phyloP scores from a whole-genome alignment of 2,329 filamentous ascomycete genomes.

The Penicillium decumbens region DNA sequence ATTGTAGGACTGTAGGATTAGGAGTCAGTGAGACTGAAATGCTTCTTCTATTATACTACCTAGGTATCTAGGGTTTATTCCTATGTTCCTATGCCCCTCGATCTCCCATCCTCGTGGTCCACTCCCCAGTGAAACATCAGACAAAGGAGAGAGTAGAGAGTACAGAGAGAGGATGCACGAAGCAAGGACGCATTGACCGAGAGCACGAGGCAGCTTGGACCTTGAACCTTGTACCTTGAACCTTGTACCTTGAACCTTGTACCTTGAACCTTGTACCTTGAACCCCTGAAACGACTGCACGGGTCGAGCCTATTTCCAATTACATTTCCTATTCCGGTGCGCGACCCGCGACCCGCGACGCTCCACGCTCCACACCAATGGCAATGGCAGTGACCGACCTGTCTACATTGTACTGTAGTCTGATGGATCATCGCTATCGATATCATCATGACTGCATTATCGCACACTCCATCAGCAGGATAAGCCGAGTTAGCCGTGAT shows the following conservation, averaged over 20 bases:
- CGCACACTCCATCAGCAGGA: background rate
- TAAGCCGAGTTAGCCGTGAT: background rate
- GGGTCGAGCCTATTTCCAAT: slow-evolving; percentile 6
- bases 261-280: slow-evolving; percentile 1
- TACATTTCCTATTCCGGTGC: slow-evolving; percentile 15
- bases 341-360: slow-evolving; percentile 1
- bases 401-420: background rate
- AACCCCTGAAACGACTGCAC: slow-evolving; percentile 15
- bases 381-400: background rate
- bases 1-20: background rate
- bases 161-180: slow-evolving; percentile 1
- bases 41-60: slow-evolving; percentile 8
- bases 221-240: slow-evolving; percentile 1
- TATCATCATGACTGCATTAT: slow-evolving; percentile 13
- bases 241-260: slow-evolving; percentile 1
- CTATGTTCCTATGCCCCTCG: background rate
- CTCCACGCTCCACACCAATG: background rate
- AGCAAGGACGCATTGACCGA: slow-evolving; percentile 6
- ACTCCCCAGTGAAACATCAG: slow-evolving; percentile 5
- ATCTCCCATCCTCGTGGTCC: background rate
- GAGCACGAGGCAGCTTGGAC: slow-evolving; percentile 12
- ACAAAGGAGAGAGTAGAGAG: background rate
- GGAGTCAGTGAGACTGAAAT: background rate
- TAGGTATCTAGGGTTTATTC: background rate
- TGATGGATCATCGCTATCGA: background rate